A percentile compares a stretch with the other conserved stretches of the same genome.
Conservation (phyloP, 768 basidiomycete species). For the Pleurotus ostreatus region DNA sequence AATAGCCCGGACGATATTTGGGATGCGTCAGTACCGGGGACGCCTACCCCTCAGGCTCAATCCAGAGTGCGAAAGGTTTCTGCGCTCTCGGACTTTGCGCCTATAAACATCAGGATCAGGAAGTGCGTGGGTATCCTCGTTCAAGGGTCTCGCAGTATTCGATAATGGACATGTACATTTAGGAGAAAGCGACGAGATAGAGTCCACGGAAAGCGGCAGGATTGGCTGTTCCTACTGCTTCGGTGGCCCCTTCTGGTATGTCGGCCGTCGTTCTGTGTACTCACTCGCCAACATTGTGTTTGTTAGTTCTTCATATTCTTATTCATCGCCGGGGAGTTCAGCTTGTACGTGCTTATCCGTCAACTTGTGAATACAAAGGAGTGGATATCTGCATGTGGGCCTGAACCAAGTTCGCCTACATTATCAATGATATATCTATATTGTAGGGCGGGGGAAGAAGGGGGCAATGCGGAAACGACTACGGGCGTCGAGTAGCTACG, state of each 20-base stretch:
- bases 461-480: conserved; percentile 73
- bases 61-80: conserved; percentile 73
- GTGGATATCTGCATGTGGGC: conserved; percentile 82
- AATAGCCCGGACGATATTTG: conserved; percentile 29
- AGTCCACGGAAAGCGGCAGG: conserved; percentile 46
- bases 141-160: conserved; percentile 18
- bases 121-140: conserved; percentile 38
- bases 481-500: conserved; percentile 69
- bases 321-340: conserved; percentile 82
- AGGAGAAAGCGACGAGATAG: conserved; percentile 29
- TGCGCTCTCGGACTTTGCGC: conserved; percentile 85
- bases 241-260: conserved; percentile 85
- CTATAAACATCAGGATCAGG: conserved; percentile 80
- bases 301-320: conserved; percentile 73
- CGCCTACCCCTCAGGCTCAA: conserved; percentile 24
- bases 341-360: conserved; percentile 80
- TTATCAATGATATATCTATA: too few species aligned
- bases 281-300: background rate
- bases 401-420: background rate
- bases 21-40: conserved; percentile 36
- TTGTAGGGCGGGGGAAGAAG: conserved; percentile 79
- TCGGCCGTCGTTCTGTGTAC: background rate
- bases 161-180: background rate
- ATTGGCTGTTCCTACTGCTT: conserved; percentile 72
- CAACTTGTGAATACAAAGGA: conserved; percentile 95